These are phyloP conservation scores for Catharanthus roseus DNA, from an alignment of 257 asterid species.

Conservation along the genomic window DNA sequence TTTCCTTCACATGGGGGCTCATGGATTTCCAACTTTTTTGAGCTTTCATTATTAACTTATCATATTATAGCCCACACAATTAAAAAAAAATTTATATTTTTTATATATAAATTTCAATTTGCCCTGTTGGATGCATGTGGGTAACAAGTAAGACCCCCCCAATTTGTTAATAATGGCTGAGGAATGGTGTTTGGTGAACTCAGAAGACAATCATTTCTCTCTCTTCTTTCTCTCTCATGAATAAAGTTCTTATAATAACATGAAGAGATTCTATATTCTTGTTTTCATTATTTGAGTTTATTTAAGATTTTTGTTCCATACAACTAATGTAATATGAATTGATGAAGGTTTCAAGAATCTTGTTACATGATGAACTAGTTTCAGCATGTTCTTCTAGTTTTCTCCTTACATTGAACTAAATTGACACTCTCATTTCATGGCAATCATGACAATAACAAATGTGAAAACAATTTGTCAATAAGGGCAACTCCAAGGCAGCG, in stretches of 20 bases:
- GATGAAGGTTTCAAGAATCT: background rate
- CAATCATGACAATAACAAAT: background rate
- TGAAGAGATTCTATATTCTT: constrained; percentile 31
- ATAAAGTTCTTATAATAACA: constrained; percentile 12
- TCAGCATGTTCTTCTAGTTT: constrained; percentile 2
- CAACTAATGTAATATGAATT: constrained; percentile 15
- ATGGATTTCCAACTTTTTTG: constrained; percentile 28
- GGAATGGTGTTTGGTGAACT: constrained; percentile 25
- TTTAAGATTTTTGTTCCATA: background rate
- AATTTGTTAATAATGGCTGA: constrained; percentile 14
- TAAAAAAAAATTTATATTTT: constrained; percentile 14
- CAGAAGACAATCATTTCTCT: constrained; percentile 31
- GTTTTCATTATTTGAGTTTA: constrained; percentile 8
- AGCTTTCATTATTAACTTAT: constrained; percentile 33
- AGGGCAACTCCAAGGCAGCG: too few species aligned
- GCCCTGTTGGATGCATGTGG: constrained; percentile 69
- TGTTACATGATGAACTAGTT: background rate
- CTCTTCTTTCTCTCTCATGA: constrained; percentile 3
- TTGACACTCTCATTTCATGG: background rate
- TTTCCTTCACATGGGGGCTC: constrained; percentile 45
- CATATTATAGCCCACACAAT: constrained; percentile 23
- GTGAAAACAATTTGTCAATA: background rate
- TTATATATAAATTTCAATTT: constrained; percentile 22
- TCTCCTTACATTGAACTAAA: background rate
- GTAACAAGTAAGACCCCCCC: constrained; percentile 26